A percentile compares a stretch with the other conserved stretches of the same genome.
Evolutionary conservation across 225 moss, liverwort and hornwort genomes (phyloP).

Genomic region (Marchantia polymorpha): DNA sequence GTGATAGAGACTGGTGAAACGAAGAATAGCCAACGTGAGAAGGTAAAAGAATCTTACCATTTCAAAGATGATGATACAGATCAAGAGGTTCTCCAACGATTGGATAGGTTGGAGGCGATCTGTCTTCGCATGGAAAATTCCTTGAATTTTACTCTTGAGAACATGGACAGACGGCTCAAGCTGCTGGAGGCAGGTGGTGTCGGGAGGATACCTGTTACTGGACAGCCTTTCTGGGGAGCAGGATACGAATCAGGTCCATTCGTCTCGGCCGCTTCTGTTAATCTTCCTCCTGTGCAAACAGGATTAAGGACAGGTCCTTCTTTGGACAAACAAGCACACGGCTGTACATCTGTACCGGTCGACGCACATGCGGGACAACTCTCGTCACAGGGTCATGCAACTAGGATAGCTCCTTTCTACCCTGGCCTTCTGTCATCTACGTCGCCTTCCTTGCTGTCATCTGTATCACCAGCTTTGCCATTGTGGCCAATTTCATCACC

Average conservation of each 20-base stretch:
- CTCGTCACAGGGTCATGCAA: not conserved
- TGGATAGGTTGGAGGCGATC: conserved; percentile 62
- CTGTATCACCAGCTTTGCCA: conserved; percentile 26
- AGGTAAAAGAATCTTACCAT: not conserved
- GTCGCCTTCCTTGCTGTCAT: conserved; percentile 24
- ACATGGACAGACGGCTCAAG: conserved; percentile 62
- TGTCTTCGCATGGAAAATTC: conserved; percentile 70
- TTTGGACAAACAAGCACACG: conserved; percentile 19
- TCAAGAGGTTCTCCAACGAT: conserved; percentile 52
- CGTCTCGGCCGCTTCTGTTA: conserved; percentile 28
- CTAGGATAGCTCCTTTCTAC: conserved; percentile 5
- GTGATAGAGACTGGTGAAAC: not conserved
- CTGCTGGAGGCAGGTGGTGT: conserved; percentile 43
- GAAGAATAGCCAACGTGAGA: conserved; percentile 1
- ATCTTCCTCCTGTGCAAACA: conserved; percentile 19
- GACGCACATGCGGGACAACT: conserved; percentile 12
- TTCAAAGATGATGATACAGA: conserved; percentile 26
- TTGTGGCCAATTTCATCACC: conserved; percentile 26
- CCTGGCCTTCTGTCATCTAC: conserved; percentile 19
- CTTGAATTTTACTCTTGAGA: conserved; percentile 56
- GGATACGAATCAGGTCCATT: conserved; percentile 31
- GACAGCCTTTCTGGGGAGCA: conserved; percentile 27
- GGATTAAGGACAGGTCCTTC: conserved; percentile 8
- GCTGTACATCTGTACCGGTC: not conserved
- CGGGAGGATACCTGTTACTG: conserved; percentile 20